Percentiles rank a stretch among this genome's conserved stretches.
Conservation (phyloP, 2,329 filamentous ascomycete species). For the Xylariaceae sp. region DNA sequence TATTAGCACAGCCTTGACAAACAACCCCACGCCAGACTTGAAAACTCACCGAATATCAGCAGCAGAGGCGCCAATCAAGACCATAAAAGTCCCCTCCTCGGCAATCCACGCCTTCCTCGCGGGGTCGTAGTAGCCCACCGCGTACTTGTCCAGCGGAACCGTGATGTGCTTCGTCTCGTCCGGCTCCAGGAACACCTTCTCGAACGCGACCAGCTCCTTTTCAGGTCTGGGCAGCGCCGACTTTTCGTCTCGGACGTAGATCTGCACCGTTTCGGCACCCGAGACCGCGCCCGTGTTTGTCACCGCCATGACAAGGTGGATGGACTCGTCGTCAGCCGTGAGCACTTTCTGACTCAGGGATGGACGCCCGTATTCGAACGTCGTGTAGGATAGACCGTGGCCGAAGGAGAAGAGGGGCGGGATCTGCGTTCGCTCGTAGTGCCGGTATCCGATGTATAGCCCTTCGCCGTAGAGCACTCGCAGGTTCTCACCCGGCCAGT, state of each 20-base stretch:
- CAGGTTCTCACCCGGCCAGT: slow-evolving; percentile 66
- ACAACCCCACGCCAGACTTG: background rate
- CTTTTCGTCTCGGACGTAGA: slow-evolving; percentile 60
- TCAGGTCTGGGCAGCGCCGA: slow-evolving; percentile 59
- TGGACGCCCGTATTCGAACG: slow-evolving; percentile 57
- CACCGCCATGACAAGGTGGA: slow-evolving; percentile 43
- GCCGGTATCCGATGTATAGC: slow-evolving; percentile 66
- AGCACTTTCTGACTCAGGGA: slow-evolving; percentile 42
- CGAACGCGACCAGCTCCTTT: slow-evolving; percentile 67
- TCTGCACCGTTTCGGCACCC: slow-evolving; percentile 61
- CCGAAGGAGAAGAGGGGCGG: slow-evolving; percentile 65
- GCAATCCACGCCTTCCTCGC: slow-evolving; percentile 56
- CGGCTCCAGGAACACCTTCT: slow-evolving; percentile 54
- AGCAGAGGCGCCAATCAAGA: slow-evolving; percentile 57
- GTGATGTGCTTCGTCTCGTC: slow-evolving; percentile 49
- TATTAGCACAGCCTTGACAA: too few relatives aligned
- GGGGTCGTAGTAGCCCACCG: slow-evolving; percentile 59
- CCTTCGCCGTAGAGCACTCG: slow-evolving; percentile 67
- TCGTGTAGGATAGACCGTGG: slow-evolving; percentile 68
- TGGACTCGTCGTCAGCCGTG: slow-evolving; percentile 32
- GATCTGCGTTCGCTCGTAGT: slow-evolving; percentile 60
- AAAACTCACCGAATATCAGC: slow-evolving; percentile 51
- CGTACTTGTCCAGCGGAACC: slow-evolving; percentile 43
- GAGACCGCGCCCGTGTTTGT: slow-evolving; percentile 50
- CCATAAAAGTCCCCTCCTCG: slow-evolving; percentile 57